Evolutionary conservation across 441 rosid species (phyloP).

Genomic region (Breynia disticha): DNA sequence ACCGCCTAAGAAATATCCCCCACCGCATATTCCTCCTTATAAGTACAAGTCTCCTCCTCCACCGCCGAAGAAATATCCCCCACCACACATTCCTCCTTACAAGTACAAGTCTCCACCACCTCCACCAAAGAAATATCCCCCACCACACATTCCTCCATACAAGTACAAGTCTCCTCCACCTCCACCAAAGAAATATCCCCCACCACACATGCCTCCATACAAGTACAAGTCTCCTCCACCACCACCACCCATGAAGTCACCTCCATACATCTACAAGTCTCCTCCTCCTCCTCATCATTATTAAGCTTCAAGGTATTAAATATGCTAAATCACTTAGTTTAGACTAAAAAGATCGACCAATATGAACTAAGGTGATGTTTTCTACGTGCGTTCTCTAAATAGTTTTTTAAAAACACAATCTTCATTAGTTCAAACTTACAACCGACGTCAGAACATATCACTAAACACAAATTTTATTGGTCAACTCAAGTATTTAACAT

Average conservation of each 20-base stretch:
- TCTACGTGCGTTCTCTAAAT: no score
- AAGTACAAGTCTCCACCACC: constrained; percentile 20
- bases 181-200: constrained; percentile 13
- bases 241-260: constrained; percentile 17
- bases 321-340: no score
- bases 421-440: no score
- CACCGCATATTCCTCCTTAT: no score
- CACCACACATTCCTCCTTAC: no score
- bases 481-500: neutral
- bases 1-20: constrained; percentile 15
- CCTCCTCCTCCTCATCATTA: constrained; percentile 26
- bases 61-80: constrained; percentile 9
- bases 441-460: no score
- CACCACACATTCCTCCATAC: no score
- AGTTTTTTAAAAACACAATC: no score
- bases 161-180: constrained; percentile 6
- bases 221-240: constrained; percentile 17
- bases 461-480: neutral
- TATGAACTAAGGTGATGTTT: no score
- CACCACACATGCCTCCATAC: no score
- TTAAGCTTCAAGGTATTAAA: constrained; percentile 5
- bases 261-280: constrained; percentile 18
- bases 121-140: no score
- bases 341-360: no score
- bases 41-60: constrained; percentile 17